Percentiles rank a stretch among this genome's conserved stretches.
These are phyloP conservation scores for Grammothele lineata DNA, from an alignment of 768 basidiomycete genomes.

Conservation along the genomic window DNA sequence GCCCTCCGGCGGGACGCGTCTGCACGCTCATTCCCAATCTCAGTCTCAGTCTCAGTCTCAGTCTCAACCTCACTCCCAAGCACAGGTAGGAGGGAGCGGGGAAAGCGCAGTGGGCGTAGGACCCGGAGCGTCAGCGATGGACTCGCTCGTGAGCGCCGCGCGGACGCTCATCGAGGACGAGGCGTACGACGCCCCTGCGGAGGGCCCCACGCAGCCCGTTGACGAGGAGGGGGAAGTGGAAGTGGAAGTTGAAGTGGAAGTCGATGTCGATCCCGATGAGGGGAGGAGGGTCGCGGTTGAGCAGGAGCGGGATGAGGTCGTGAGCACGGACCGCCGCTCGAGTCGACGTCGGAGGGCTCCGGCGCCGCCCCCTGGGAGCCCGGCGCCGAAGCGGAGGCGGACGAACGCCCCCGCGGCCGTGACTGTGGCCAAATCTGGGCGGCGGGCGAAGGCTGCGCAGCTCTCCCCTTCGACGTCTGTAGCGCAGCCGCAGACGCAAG, in stretches of 20 bases:
- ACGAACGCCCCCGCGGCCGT: slow-evolving; percentile 5
- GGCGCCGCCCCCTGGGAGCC: slow-evolving; percentile 19
- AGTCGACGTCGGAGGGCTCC: slow-evolving; percentile 11
- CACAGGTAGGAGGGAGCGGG: no score
- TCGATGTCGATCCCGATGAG: slow-evolving; percentile 16
- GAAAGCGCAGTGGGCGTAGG: no score
- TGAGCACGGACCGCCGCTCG: slow-evolving; percentile 16
- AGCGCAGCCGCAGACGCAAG: neutral
- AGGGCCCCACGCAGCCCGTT: neutral
- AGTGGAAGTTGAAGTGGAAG: no score
- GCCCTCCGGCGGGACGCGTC: no score
- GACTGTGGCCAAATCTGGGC: neutral
- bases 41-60: no score
- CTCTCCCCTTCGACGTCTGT: neutral
- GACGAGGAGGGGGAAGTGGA: neutral
- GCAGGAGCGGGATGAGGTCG: slow-evolving; percentile 16
- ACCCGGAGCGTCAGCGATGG: slow-evolving; percentile 31
- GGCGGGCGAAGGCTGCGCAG: slow-evolving; percentile 1
- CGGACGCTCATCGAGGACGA: slow-evolving; percentile 48
- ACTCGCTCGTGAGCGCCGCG: slow-evolving; percentile 59
- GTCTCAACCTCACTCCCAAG: no score
- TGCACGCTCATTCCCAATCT: no score
- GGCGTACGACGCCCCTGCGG: slow-evolving; percentile 21
- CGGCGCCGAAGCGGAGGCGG: slow-evolving; percentile 37
- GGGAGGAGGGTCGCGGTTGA: slow-evolving; percentile 20